These are phyloP conservation scores for Stentor coeruleus DNA, from an alignment of 73 alveolate species.

Conservation along the genomic window DNA sequence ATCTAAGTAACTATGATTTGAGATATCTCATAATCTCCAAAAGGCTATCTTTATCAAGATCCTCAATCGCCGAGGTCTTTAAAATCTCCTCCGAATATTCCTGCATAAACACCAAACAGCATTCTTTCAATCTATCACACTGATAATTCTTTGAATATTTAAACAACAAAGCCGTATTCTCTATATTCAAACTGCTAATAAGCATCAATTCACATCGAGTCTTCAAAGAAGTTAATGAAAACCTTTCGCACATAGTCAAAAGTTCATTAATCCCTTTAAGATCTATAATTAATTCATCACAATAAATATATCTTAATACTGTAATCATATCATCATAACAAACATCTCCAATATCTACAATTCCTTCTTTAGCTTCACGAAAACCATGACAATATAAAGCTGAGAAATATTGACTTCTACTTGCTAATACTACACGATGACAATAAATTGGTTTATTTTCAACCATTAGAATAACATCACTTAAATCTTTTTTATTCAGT, in stretches of 20 bases:
- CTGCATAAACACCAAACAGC: constrained; percentile 56
- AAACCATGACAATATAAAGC: constrained; percentile 60
- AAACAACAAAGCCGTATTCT: constrained; percentile 60
- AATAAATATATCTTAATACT: constrained; percentile 41
- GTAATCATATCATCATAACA: constrained; percentile 46
- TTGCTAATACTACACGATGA: constrained; percentile 45
- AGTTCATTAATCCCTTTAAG: constrained; percentile 41
- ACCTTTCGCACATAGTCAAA: constrained; percentile 61
- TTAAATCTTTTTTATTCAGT: constrained; percentile 45
- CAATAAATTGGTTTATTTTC: constrained; percentile 49
- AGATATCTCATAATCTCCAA: constrained; percentile 66
- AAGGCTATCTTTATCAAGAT: constrained; percentile 65
- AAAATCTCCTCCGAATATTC: constrained; percentile 59
- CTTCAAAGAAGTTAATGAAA: constrained; percentile 43
- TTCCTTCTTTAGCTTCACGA: constrained; percentile 54
- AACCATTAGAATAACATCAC: constrained; percentile 52
- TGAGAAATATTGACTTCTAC: constrained; percentile 50
- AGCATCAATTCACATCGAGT: constrained; percentile 50
- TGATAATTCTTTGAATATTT: constrained; percentile 61
- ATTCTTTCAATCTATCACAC: constrained; percentile 61
- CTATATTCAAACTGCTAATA: constrained; percentile 40
- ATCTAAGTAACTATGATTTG: too few species aligned
- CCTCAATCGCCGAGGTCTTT: constrained; percentile 61
- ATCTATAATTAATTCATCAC: constrained; percentile 42
- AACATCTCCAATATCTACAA: constrained; percentile 48